A percentile compares a stretch with the other conserved stretches of the same genome.
Conservation (phyloP, 257 asterid genomes). For the Oldenlandia corymbosa region DNA sequence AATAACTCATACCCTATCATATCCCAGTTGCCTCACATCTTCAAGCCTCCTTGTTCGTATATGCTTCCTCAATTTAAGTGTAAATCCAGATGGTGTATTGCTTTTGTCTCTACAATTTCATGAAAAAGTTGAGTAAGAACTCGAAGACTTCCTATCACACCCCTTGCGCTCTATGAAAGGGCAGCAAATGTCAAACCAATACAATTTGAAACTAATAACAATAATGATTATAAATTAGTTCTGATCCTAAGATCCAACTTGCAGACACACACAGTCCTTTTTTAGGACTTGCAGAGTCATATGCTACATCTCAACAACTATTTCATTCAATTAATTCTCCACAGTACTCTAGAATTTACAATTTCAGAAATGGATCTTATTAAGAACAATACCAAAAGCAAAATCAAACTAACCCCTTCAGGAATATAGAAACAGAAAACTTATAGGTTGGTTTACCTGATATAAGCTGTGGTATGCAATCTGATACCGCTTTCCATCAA, state of each 20-base stretch:
- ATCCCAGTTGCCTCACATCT: conserved; percentile 97
- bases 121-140: not conserved
- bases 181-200: not conserved
- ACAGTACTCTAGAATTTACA: no score
- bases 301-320: no score
- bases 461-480: conserved; percentile 88
- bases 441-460: conserved; percentile 53
- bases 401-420: not conserved
- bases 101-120: conserved; percentile 71
- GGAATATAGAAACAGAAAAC: no score
- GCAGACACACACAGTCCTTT: no score
- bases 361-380: no score
- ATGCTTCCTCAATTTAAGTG: conserved; percentile 88
- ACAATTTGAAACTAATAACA: not conserved
- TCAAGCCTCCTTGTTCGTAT: conserved; percentile 95
- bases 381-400: no score
- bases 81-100: conserved; percentile 96
- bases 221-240: not conserved
- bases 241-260: not conserved
- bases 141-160: no score
- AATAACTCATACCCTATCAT: conserved; percentile 77
- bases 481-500: conserved; percentile 97
- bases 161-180: not conserved
- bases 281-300: not conserved
- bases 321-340: no score